These are phyloP conservation scores for Solanum stenotomum DNA, from an alignment of 257 asterid species.

Conservation along the genomic window DNA sequence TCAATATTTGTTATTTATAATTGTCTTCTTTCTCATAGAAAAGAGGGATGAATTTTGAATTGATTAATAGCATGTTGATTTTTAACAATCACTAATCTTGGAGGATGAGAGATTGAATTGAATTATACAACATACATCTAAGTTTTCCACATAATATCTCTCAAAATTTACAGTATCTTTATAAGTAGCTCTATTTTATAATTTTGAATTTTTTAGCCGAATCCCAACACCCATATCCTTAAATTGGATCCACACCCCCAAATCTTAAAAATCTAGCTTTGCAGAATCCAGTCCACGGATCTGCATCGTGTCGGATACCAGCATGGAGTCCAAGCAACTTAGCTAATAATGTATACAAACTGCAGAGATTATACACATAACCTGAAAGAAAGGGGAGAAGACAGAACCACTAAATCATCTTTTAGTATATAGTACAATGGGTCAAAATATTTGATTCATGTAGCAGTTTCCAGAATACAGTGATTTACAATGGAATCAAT, in stretches of 20 bases:
- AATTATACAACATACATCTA: neutral
- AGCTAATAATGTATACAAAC: no score
- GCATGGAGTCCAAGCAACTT: neutral
- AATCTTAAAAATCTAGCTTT: neutral
- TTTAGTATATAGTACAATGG: neutral
- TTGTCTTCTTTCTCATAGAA: neutral
- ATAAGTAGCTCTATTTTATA: neutral
- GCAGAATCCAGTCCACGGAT: fast-evolving
- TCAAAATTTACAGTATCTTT: neutral
- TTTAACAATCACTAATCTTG: neutral
- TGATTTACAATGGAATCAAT: neutral
- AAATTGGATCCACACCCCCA: neutral
- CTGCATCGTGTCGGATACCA: neutral
- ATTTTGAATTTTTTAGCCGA: neutral
- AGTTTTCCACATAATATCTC: neutral
- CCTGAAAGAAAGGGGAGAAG: no score
- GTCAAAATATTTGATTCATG: neutral
- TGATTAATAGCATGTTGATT: neutral
- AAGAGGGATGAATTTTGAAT: neutral
- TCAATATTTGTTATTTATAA: neutral
- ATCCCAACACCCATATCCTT: neutral
- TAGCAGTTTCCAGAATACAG: neutral
- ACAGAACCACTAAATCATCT: no score
- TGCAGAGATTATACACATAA: no score
- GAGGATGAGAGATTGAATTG: neutral